Base-by-base conservation (phyloP, 2,329 filamentous ascomycete genomes). In the Claviceps sp. region DNA sequence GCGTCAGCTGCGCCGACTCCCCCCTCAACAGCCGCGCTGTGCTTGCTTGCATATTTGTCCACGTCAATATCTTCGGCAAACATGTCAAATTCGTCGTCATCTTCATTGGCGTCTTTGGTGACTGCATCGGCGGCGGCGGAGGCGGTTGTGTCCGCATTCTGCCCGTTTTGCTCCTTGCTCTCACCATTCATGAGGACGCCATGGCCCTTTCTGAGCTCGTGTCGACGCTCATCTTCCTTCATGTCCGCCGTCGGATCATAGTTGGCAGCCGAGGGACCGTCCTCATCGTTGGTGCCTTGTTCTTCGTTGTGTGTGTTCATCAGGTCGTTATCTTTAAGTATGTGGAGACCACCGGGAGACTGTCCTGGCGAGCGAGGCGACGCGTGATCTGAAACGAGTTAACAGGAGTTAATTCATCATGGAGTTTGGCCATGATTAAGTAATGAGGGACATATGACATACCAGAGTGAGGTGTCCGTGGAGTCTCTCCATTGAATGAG, bases 241-340 rank as follows among this genome's bases (percentile, higher is more conserved):
- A 91, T 93, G 63, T 96, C 90, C 58, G 83, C 75, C 1, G 84
- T 93, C 1, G 90, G 90, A 62, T 95, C 88, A 64, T 95, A 95
- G 66, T 95, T 88, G 54, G 88, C 89, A 46, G 90, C 90, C n/a
- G 89, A 95, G 5, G 87, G 86, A 6, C 85, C 88, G 60, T 93
- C 85, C 56, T 80, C 77, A 2, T 74, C 72, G 11, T 63, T 57
- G 16, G 14, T 20, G 18, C 56, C 55, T 48, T 70, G 69, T 43
- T 60, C 60, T 56, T 72, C 67, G 38, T 70, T 72, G 59, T 80
- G 75, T 5, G 64, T 72, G 62, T 87, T 86, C 66, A 81, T 79
- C 57, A 88, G 74, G 57, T 83, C 79, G 52, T 79, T 75, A 62
- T 88, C 85, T 59, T 82, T 78, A 60, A 78, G 71, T 60, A 88